These are phyloP conservation scores for Lasiodiplodia theobromae DNA, from an alignment of 2,329 filamentous ascomycete genomes.

Conservation along the genomic window DNA sequence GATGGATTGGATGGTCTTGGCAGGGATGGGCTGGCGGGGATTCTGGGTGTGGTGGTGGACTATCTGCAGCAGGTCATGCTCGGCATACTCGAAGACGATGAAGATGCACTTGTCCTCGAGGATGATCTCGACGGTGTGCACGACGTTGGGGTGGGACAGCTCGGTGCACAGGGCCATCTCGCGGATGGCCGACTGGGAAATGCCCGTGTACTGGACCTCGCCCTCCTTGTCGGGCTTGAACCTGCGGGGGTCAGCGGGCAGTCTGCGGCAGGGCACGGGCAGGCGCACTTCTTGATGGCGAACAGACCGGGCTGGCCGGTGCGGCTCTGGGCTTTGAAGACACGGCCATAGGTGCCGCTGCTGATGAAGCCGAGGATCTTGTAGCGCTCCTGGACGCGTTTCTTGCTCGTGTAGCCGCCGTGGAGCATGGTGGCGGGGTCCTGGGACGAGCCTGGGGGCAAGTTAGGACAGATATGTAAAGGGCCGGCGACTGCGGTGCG, in stretches of 20 bases:
- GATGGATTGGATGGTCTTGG: conserved; percentile 88
- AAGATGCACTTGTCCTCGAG: conserved; percentile 99
- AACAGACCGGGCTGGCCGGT: conserved; percentile 81
- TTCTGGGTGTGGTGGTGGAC: conserved; percentile 97
- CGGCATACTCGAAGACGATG: conserved; percentile 99
- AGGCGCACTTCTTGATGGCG: conserved; percentile 89
- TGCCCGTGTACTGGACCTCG: conserved; percentile 95
- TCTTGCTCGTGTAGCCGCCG: conserved; percentile 70
- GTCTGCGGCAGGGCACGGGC: conserved; percentile 11
- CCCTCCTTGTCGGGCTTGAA: conserved; percentile 99
- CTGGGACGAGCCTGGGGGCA: conserved; percentile 15
- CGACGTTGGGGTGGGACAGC: conserved; percentile 85
- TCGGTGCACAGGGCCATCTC: conserved; percentile 98
- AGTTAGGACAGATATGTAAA: conserved; percentile 25
- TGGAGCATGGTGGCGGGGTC: conserved; percentile 48
- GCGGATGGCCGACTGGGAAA: conserved; percentile 94
- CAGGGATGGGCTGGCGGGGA: conserved; percentile 85
- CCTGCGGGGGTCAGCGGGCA: conserved; percentile 45
- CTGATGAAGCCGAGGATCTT: conserved; percentile 98
- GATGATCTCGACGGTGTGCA: conserved; percentile 92
- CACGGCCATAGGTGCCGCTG: conserved; percentile 95
- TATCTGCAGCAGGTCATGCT: conserved; percentile 96
- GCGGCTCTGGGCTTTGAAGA: conserved; percentile 90
- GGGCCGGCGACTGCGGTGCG: background rate
- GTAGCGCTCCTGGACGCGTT: conserved; percentile 90